Conservation (phyloP, 78 protist species). For the Cyanophora paradoxa region DNA sequence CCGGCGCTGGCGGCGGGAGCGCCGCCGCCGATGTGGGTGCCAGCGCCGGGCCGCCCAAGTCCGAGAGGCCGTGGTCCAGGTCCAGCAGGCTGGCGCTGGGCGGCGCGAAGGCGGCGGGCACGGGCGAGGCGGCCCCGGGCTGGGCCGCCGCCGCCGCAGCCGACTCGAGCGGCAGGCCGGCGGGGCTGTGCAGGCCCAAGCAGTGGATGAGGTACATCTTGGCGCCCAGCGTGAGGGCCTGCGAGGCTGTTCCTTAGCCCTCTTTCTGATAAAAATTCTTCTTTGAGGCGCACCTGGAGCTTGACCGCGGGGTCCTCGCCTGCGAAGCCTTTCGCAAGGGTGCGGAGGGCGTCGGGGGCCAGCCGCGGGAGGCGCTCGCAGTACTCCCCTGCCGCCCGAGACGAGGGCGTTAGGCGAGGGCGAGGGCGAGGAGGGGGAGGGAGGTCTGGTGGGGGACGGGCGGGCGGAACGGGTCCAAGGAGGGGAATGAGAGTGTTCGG, state of each 20-base stretch:
- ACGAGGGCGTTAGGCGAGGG: no score
- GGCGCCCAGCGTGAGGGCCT: slow-evolving; percentile 27
- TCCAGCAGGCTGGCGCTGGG: neutral
- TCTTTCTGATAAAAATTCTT: no score
- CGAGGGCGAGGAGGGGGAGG: no score
- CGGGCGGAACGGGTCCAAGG: no score
- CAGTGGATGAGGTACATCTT: slow-evolving; percentile 5
- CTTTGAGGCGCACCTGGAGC: slow-evolving; percentile 4
- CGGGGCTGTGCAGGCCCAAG: no score
- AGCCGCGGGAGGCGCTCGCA: slow-evolving; percentile 8
- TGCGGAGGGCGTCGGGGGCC: slow-evolving; percentile 48
- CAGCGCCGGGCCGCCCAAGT: no score
- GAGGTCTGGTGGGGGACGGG: no score
- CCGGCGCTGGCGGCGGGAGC: neutral
- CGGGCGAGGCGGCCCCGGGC: no score
- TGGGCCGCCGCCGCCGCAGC: no score
- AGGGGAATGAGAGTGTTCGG: no score
- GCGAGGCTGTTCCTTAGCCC: neutral
- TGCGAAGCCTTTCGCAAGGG: slow-evolving; percentile 20
- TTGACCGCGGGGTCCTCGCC: slow-evolving; percentile 24
- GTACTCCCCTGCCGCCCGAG: no score
- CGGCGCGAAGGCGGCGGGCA: neutral
- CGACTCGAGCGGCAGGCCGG: no score
- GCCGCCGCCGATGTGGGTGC: neutral
- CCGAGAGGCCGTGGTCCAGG: neutral